These are phyloP conservation scores for Silene vulgaris DNA, from an alignment of 179 eudicot species.

Conservation along the genomic window DNA sequence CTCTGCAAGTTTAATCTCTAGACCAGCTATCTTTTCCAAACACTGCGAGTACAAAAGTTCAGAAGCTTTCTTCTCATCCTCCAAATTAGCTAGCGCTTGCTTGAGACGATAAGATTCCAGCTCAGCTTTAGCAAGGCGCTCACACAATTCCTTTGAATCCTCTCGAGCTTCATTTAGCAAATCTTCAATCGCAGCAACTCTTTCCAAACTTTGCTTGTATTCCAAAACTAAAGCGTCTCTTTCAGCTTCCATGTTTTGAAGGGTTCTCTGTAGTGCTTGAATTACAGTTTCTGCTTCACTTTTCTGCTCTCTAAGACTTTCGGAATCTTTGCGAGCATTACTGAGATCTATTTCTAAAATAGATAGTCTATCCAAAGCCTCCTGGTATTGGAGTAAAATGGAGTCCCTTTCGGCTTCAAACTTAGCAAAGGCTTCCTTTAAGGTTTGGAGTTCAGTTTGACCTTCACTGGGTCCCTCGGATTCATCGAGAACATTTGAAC, in stretches of 20 bases:
- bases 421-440: slow-evolving; percentile 49
- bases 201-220: slow-evolving; percentile 40
- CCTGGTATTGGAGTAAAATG: slow-evolving; percentile 41
- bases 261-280: slow-evolving; percentile 50
- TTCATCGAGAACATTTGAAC: slow-evolving; percentile 30
- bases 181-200: slow-evolving; percentile 45
- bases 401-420: slow-evolving; percentile 57
- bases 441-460: slow-evolving; percentile 48
- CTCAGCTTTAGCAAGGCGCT: slow-evolving; percentile 41
- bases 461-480: slow-evolving; percentile 49
- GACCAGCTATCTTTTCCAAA: slow-evolving; percentile 44
- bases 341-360: slow-evolving; percentile 49
- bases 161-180: slow-evolving; percentile 37
- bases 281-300: slow-evolving; percentile 49
- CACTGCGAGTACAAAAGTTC: slow-evolving; percentile 44
- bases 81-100: slow-evolving; percentile 44
- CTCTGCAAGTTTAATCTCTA: slow-evolving; percentile 51
- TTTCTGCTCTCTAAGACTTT: slow-evolving; percentile 37
- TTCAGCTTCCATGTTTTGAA: slow-evolving; percentile 47
- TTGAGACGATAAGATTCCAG: slow-evolving; percentile 36
- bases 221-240: slow-evolving; percentile 40
- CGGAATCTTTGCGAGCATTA: slow-evolving; percentile 42
- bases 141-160: slow-evolving; percentile 33
- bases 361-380: slow-evolving; percentile 48
- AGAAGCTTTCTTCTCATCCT: slow-evolving; percentile 48